Conservation (phyloP, 441 rosid species). For the Eutrema salsugineum region DNA sequence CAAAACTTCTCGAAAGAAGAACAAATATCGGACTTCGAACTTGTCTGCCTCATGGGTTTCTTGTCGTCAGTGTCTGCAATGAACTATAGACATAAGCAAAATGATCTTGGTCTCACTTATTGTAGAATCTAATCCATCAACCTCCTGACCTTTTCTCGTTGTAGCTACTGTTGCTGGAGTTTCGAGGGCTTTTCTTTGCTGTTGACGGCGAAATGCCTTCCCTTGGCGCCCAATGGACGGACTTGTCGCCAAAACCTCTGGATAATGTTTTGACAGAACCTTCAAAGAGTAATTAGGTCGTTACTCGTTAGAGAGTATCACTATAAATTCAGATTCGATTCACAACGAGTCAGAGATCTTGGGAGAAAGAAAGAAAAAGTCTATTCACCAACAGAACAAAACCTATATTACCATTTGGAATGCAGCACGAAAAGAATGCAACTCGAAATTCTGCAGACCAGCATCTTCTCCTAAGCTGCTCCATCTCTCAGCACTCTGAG, state of each 20-base stretch:
- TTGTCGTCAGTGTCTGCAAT: slow-evolving; percentile 26
- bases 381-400: slow-evolving; percentile 5
- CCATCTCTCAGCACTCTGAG: slow-evolving; percentile 97
- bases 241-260: slow-evolving; percentile 54
- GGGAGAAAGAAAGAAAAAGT: background rate
- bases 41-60: slow-evolving; percentile 15
- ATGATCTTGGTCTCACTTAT: background rate
- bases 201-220: slow-evolving; percentile 77
- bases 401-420: slow-evolving; percentile 70
- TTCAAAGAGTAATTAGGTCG: slow-evolving; percentile 30
- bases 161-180: slow-evolving; percentile 21
- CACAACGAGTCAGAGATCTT: background rate
- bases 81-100: slow-evolving; percentile 12
- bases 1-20: slow-evolving; percentile 59
- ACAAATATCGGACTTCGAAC: slow-evolving; percentile 35
- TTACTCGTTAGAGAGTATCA: slow-evolving; percentile 1
- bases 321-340: background rate
- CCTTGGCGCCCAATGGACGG: slow-evolving; percentile 96
- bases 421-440: slow-evolving; percentile 88
- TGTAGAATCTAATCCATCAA: background rate
- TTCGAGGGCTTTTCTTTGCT: slow-evolving; percentile 52
- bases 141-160: slow-evolving; percentile 14
- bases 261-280: slow-evolving; percentile 78
- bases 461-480: slow-evolving; percentile 61
- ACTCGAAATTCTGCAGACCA: slow-evolving; percentile 79